Evolutionary conservation across 1,284 basidiomycete genomes (phyloP).

Genomic region (Trametes hirsuta): DNA sequence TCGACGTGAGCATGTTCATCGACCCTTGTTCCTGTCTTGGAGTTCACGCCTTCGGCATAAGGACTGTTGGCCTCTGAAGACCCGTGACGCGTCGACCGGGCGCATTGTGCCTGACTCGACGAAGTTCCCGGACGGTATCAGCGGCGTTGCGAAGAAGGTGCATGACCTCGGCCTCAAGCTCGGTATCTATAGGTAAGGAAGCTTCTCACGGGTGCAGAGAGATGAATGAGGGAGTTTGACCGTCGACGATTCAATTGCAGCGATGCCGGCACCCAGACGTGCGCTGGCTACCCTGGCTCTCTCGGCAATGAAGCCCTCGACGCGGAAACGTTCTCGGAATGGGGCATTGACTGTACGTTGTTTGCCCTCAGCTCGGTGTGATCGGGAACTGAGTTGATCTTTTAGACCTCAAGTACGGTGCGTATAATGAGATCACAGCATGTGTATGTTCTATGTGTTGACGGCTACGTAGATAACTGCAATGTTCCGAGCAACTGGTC

Average conservation of each 20-base stretch:
- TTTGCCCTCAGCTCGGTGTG: not conserved
- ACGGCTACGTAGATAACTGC: constrained; percentile 50
- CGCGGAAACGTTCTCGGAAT: constrained; percentile 52
- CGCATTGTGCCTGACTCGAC: constrained; percentile 50
- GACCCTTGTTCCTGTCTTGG: not conserved
- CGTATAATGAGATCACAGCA: not conserved
- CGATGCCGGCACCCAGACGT: constrained; percentile 58
- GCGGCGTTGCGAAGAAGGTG: constrained; percentile 44
- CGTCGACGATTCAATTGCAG: constrained; percentile 29
- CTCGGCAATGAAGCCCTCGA: constrained; percentile 51
- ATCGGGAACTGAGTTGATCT: not conserved
- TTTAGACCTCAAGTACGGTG: constrained; percentile 56
- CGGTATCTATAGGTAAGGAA: constrained; percentile 51
- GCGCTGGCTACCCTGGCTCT: constrained; percentile 56
- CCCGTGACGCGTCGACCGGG: constrained; percentile 44
- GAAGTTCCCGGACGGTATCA: constrained; percentile 59
- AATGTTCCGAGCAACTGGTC: constrained; percentile 57
- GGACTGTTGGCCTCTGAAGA: constrained; percentile 55
- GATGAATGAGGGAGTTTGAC: not conserved
- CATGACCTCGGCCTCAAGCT: constrained; percentile 55
- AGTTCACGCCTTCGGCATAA: constrained; percentile 23
- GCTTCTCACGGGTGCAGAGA: not conserved
- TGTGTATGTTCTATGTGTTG: not conserved
- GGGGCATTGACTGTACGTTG: constrained; percentile 54
- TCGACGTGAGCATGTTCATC: constrained; percentile 43